Evolutionary conservation across 352 stramenopile genomes (phyloP), one percentile per base, ranked within the genome.

Genomic region (Phytophthora hybrid): DNA sequence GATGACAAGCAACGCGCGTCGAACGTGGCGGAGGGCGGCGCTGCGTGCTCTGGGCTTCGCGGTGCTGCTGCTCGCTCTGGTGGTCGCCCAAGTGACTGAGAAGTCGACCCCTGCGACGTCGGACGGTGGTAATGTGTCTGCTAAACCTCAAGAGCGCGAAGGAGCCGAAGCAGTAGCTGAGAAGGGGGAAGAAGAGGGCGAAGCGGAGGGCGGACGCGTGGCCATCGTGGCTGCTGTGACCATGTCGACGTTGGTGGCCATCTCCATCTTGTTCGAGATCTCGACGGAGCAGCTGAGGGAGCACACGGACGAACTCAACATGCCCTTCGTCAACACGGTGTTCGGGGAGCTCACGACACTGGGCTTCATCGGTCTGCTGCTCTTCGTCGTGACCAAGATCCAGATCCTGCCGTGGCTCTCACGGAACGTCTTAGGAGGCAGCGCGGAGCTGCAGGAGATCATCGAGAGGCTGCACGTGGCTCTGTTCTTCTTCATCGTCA

Each of bases 401-500:
- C 71, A 92, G 19, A 69, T 91, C 37, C 47, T 93, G 29, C 71
- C 82, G 39, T 74, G 65, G 47, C 34, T 93, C 56, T 93, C 84
- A 10, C 60, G 65, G 14, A 58, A 58, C 47, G 83, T 82, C 44
- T 49, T 91, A 39, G 83, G 81, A 54, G 76, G 80, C 11, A 69
- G 69, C 4, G 68, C 76, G 3, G 78, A 93, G 69, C 72, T 94
- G 13, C 83, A 90, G 49, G 87, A 93, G 73, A 92, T 85, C 55
- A 89, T 94, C 59, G 87, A 94, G 49, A 71, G 81, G 67, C 76
- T 94, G n/a, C 87, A 94, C 59, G 92, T 94, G 85, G 85, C 79
- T 4, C 74, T 94, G n/a, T 94, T 94, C 69, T 81, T 93, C 62
- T 94, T 94, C 72, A 88, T 94, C 58, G 65, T 93, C 70, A 92